Percentiles rank a stretch among this genome's conserved stretches.
phyloP scores from a whole-genome alignment of 2,329 filamentous ascomycete species.

The Pyrenochaeta sp. region DNA sequence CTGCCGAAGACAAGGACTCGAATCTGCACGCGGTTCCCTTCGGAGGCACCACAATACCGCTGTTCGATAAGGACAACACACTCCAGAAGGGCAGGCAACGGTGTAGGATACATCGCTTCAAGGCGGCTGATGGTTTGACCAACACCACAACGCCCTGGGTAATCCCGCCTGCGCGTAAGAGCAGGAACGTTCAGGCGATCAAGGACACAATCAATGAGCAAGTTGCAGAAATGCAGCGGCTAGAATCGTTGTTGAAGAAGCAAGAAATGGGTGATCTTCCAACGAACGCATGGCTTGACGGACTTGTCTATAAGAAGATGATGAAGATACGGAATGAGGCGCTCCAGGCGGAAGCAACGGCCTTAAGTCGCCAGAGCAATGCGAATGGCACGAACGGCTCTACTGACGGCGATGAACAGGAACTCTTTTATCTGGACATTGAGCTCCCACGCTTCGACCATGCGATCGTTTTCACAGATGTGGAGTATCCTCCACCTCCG shows the following conservation, averaged over 20 bases:
- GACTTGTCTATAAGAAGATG: slow-evolving; percentile 88
- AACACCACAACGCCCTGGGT: slow-evolving; percentile 79
- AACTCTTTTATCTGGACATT: slow-evolving; percentile 83
- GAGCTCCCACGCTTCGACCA: slow-evolving; percentile 96
- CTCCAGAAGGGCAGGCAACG: slow-evolving; percentile 92
- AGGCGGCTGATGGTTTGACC: slow-evolving; percentile 84
- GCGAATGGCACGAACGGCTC: slow-evolving; percentile 20
- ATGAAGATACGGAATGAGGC: slow-evolving; percentile 69
- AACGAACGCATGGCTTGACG: slow-evolving; percentile 93
- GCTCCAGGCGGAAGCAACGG: slow-evolving; percentile 43
- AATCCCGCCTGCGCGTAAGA: slow-evolving; percentile 64
- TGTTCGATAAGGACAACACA: slow-evolving; percentile 95
- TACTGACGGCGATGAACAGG: slow-evolving; percentile 58
- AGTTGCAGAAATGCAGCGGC: slow-evolving; percentile 85
- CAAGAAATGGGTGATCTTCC: slow-evolving; percentile 98
- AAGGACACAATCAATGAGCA: slow-evolving; percentile 65
- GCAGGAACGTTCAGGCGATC: slow-evolving; percentile 58
- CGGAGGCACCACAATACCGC: slow-evolving; percentile 86
- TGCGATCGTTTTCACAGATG: slow-evolving; percentile 91
- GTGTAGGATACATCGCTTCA: slow-evolving; percentile 83
- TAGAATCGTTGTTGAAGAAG: slow-evolving; percentile 93
- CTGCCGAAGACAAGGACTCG: slow-evolving; percentile 73
- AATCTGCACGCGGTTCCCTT: slow-evolving; percentile 87
- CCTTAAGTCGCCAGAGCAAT: slow-evolving; percentile 48
- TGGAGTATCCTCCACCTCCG: slow-evolving; percentile 87